These are phyloP conservation scores for Colletotrichum gigasporum DNA, from an alignment of 2,329 filamentous ascomycete genomes.

Conservation along the genomic window DNA sequence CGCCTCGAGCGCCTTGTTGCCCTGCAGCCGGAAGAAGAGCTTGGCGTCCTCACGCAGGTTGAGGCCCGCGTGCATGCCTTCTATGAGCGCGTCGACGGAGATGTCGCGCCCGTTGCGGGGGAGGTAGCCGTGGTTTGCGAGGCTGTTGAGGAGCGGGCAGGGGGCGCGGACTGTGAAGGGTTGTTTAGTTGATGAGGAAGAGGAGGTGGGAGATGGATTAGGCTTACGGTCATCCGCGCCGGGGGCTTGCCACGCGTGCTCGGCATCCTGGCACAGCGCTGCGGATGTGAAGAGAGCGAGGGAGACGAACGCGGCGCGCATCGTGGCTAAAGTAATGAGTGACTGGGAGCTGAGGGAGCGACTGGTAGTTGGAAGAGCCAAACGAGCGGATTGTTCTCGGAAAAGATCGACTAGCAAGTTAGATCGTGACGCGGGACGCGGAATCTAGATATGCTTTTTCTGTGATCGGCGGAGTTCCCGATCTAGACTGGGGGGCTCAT, in stretches of 20 bases:
- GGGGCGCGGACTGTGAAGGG: slow-evolving; percentile 12
- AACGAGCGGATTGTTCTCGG: background rate
- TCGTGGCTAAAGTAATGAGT: background rate
- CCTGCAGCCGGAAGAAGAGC: slow-evolving; percentile 27
- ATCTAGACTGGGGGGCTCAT: background rate
- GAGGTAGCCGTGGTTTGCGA: slow-evolving; percentile 40
- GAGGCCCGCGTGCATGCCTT: slow-evolving; percentile 25
- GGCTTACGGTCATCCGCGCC: background rate
- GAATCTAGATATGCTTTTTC: slow-evolving; percentile 19
- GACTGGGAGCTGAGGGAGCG: background rate
- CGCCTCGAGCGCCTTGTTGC: slow-evolving; percentile 20
- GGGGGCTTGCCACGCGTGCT: background rate
- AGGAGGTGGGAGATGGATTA: rapidly evolving
- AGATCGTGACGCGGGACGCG: background rate
- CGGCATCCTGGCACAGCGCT: slow-evolving; percentile 4
- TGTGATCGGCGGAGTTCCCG: slow-evolving; percentile 12
- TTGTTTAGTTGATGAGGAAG: too few species aligned
- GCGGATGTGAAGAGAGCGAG: background rate
- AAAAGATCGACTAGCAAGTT: background rate
- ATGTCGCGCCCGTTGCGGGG: slow-evolving; percentile 36
- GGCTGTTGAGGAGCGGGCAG: slow-evolving; percentile 36
- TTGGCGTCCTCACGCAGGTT: slow-evolving; percentile 30
- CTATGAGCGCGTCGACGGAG: slow-evolving; percentile 31
- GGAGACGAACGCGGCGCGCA: background rate
- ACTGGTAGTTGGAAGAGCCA: too few species aligned